phyloP scores from a whole-genome alignment of 2,329 filamentous ascomycete genomes.

The Fusarium proliferatum region DNA sequence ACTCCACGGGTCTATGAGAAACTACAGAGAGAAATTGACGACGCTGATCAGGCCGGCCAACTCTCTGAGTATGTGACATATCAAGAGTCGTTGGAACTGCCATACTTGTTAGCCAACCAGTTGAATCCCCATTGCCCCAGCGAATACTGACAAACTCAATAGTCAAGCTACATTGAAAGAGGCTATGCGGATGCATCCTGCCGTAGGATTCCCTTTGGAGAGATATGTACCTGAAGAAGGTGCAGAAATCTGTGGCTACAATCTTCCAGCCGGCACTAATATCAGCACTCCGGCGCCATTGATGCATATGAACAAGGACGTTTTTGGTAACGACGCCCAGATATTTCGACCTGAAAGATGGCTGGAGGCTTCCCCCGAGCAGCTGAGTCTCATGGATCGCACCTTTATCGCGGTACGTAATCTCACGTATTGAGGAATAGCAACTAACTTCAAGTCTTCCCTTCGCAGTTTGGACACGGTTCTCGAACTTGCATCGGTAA shows the following conservation, averaged over 20 bases:
- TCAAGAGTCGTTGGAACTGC: not conserved
- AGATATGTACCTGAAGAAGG: not conserved
- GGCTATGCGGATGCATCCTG: not conserved
- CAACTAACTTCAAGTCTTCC: accelerated
- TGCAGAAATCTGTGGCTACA: not conserved
- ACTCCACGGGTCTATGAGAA: not conserved
- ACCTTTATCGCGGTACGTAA: not conserved
- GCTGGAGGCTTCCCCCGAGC: not conserved
- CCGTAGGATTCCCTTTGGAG: not conserved
- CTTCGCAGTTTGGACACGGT: not conserved
- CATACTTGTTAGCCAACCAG: accelerated
- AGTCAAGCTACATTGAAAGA: not conserved
- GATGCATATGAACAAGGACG: not conserved
- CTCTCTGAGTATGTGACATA: not conserved
- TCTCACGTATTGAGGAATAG: accelerated
- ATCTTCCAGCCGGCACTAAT: not conserved
- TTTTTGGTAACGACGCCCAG: not conserved
- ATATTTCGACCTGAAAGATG: not conserved
- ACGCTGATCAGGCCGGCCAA: accelerated
- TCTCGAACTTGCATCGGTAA: not conserved
- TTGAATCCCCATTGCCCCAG: accelerated
- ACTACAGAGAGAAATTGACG: not conserved
- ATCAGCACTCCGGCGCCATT: not conserved
- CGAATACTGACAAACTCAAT: not conserved
- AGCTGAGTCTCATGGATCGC: not conserved